Percentiles rank a stretch among this genome's conserved stretches.
Evolutionary conservation across 2,329 filamentous ascomycete genomes (phyloP).

Genomic region (Fusarium pininemorale): DNA sequence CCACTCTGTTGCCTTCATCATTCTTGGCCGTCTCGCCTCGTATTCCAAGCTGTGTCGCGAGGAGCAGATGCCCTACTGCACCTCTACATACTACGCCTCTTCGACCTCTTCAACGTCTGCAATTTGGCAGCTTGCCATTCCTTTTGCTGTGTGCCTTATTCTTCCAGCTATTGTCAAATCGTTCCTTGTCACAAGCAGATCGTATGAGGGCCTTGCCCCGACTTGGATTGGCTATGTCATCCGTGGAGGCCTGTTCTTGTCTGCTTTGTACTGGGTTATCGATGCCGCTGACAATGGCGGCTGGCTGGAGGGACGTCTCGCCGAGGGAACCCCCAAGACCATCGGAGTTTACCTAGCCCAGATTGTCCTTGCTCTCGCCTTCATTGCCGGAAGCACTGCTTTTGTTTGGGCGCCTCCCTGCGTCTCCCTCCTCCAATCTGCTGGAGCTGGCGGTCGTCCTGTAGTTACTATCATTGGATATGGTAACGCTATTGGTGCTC

Average conservation of each 20-base stretch:
- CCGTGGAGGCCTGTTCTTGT: conserved; percentile 77
- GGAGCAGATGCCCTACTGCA: conserved; percentile 97
- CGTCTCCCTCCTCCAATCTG: conserved; percentile 72
- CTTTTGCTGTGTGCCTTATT: conserved; percentile 75
- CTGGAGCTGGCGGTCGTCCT: conserved; percentile 55
- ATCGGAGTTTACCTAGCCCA: conserved; percentile 82
- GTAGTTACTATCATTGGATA: conserved; percentile 87
- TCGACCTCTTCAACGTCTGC: conserved; percentile 91
- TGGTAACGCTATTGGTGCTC: conserved; percentile 89
- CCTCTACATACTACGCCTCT: conserved; percentile 94
- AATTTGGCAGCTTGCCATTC: conserved; percentile 85
- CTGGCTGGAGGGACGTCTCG: conserved; percentile 70
- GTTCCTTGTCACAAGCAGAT: conserved; percentile 83
- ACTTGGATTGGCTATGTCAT: conserved; percentile 86
- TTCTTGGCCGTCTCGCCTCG: conserved; percentile 81
- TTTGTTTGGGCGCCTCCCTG: conserved; percentile 89
- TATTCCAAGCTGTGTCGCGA: conserved; percentile 94
- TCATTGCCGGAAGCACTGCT: conserved; percentile 84
- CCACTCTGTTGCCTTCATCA: conserved; percentile 84
- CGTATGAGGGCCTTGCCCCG: conserved; percentile 86
- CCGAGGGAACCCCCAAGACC: conserved; percentile 74
- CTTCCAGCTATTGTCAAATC: conserved; percentile 80
- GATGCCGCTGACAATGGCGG: conserved; percentile 88
- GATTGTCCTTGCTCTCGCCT: conserved; percentile 77
- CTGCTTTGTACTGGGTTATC: conserved; percentile 85